Percentiles rank a stretch among this genome's conserved stretches.
Evolutionary conservation across 2,329 filamentous ascomycete genomes (phyloP).

Genomic region (Diplodia scrobiculata): DNA sequence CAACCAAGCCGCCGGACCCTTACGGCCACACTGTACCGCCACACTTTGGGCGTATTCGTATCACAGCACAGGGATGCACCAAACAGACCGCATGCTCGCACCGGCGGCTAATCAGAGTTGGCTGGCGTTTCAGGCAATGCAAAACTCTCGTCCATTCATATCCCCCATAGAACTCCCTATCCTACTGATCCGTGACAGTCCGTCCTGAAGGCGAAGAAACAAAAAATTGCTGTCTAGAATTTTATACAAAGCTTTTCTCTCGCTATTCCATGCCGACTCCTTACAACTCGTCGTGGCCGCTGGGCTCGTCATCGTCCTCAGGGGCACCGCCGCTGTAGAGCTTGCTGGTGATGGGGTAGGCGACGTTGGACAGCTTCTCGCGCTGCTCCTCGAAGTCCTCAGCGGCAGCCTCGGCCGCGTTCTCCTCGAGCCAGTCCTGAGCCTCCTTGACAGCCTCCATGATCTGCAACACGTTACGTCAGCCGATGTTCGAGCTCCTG

Average conservation of each 20-base stretch:
- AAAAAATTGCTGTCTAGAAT: conserved; percentile 25
- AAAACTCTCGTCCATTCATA: conserved; percentile 27
- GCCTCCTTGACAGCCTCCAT: conserved; percentile 96
- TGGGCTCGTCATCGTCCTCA: conserved; percentile 68
- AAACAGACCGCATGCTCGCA: not conserved
- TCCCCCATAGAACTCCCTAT: conserved; percentile 22
- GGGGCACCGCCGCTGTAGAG: conserved; percentile 70
- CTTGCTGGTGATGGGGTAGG: conserved; percentile 99
- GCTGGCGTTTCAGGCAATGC: conserved; percentile 21
- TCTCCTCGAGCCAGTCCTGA: conserved; percentile 95
- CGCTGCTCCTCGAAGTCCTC: conserved; percentile 99
- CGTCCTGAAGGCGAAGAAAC: conserved; percentile 8
- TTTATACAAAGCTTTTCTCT: conserved; percentile 26
- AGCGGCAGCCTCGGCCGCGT: conserved; percentile 76
- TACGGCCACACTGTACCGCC: not conserved
- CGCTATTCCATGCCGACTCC: conserved; percentile 22
- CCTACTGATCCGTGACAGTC: conserved; percentile 20
- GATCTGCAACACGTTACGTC: conserved; percentile 57
- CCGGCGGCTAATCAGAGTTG: conserved; percentile 9
- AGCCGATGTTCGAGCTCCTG: conserved; percentile 36
- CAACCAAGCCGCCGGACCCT: not conserved
- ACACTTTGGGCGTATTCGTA: not conserved
- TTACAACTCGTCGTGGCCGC: conserved; percentile 56
- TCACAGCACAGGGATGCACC: not conserved
- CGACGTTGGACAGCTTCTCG: conserved; percentile 95